These are phyloP conservation scores for Halophytophthora batemanensis DNA, from an alignment of 352 stramenopile species.

Conservation along the genomic window DNA sequence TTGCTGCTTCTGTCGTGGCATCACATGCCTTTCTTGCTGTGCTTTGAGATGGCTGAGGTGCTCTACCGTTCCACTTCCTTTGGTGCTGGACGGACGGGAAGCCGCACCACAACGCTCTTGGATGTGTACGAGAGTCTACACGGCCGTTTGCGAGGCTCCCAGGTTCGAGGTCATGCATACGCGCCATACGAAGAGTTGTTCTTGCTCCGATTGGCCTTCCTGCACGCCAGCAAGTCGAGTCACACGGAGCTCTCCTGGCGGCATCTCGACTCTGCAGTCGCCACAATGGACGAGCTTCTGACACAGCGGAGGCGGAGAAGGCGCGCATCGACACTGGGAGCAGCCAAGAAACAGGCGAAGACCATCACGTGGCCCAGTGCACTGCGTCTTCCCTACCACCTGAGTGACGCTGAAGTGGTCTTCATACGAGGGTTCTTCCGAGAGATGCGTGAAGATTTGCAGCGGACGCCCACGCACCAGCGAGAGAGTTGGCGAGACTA, in stretches of 20 bases:
- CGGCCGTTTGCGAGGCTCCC: slow-evolving; percentile 36
- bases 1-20: slow-evolving; percentile 52
- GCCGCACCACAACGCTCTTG: slow-evolving; percentile 18
- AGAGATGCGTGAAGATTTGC: slow-evolving; percentile 33
- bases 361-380: slow-evolving; percentile 29
- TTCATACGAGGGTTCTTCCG: slow-evolving; percentile 35
- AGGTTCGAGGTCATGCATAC: slow-evolving; percentile 27
- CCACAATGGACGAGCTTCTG: slow-evolving; percentile 30
- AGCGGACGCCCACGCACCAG: slow-evolving; percentile 18
- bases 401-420: slow-evolving; percentile 28
- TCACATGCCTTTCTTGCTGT: slow-evolving; percentile 53
- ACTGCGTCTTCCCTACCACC: slow-evolving; percentile 23
- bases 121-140: slow-evolving; percentile 60
- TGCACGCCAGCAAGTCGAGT: slow-evolving; percentile 37
- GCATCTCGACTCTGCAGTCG: slow-evolving; percentile 22
- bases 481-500: slow-evolving; percentile 45
- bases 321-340: background rate
- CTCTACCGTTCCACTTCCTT: slow-evolving; percentile 35
- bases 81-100: slow-evolving; percentile 4
- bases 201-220: slow-evolving; percentile 46
- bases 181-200: slow-evolving; percentile 50
- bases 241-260: slow-evolving; percentile 7
- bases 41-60: slow-evolving; percentile 61
- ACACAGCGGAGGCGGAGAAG: slow-evolving; percentile 16
- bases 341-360: slow-evolving; percentile 19